Base-by-base conservation (phyloP, 164 flowering plant species). In the Pachysandra terminalis region DNA sequence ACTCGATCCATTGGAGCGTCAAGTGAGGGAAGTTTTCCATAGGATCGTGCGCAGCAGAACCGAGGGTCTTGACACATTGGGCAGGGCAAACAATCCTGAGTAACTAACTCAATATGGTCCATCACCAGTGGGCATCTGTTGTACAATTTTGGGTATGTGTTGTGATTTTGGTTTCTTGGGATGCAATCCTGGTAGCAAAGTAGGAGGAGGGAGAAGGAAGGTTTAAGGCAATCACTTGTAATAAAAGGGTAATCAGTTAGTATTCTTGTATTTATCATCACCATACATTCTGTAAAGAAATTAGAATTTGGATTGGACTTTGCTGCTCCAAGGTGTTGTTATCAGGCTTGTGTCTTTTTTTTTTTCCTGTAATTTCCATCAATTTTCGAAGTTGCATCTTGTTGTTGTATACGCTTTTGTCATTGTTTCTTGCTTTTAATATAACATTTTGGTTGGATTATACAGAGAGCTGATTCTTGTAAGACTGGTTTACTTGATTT, bases 31-130 rank as follows among this genome's bases (percentile, higher is more conserved):
- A n/a, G n/a, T n/a, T n/a, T n/a, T n/a, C n/a, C n/a, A n/a, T n/a
- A n/a, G n/a, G n/a, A n/a, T 90, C 52, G 89, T 90, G 26, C 78
- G 83, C 15, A 81, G 90, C 82, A 82, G 97, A 55, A 92, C 91
- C 0, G 96, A 89, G 70, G 89, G 90, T 35, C 88, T 92, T 40
- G 98, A 87, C 69, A 74, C 81, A 32, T 57, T 83, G 75, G 85
- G 81, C 24, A 81, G 73, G 74, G 68, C 71, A 51, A 77, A 72
- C 66, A 19, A 72, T 73, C 51, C 76, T 25, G 86, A 82, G 64
- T 87, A 51, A 72, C 63, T 61, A n/a, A n/a, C 28, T 21, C 10
- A 26, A 19, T 63, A 55, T n/a, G n/a, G 56, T 69, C 52, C 56
- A 65, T 65, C n/a, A 9, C 55, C 27, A 25, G 56, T 64, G 72